Conservation (phyloP, 305 asterid genomes). For the Nicotiana rustica region DNA sequence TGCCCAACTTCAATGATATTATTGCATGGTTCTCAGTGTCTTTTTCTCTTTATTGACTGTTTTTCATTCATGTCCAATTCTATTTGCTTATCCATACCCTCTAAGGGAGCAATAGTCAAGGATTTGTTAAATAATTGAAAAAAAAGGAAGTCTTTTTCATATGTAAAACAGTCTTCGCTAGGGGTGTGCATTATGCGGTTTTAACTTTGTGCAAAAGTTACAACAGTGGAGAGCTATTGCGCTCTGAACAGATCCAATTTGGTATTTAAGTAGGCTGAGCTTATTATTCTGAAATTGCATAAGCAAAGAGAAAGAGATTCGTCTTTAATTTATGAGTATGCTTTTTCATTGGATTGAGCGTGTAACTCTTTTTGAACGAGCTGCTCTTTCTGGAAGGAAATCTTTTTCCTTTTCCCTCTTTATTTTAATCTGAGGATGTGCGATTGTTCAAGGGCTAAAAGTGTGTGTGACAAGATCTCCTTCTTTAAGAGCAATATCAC, state of each 20-base stretch:
- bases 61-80: background rate
- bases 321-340: background rate
- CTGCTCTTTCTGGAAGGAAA: slow-evolving; percentile 23
- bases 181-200: background rate
- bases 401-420: slow-evolving; percentile 10
- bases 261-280: background rate
- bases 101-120: slow-evolving; percentile 6
- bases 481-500: background rate
- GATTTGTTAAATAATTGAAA: background rate
- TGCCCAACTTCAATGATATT: background rate
- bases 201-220: background rate
- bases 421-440: background rate
- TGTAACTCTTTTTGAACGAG: background rate
- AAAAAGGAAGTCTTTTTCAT: background rate
- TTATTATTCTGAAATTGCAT: background rate
- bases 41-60: slow-evolving; percentile 5
- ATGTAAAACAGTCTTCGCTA: background rate
- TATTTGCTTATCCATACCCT: background rate
- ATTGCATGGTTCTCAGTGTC: background rate
- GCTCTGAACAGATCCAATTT: background rate
- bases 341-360: slow-evolving; percentile 10
- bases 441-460: background rate
- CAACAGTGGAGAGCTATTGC: background rate
- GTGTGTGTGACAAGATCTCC: background rate
- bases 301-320: slow-evolving; percentile 17